Percentiles rank a stretch among this genome's conserved stretches.
Evolutionary conservation across 164 flowering plant species (phyloP).

Genomic region (Protea cynaroides): DNA sequence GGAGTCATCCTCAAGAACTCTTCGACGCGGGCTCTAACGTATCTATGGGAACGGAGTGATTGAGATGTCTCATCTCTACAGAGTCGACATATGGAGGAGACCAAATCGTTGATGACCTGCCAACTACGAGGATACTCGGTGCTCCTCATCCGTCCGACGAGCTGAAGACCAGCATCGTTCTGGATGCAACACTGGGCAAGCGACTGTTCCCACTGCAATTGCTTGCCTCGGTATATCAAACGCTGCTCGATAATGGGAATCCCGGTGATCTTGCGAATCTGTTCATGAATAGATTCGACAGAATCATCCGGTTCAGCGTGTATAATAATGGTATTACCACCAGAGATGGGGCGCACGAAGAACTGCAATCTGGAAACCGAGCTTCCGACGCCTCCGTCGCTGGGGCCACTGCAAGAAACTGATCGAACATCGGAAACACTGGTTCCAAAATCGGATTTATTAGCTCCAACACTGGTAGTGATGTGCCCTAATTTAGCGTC

Average conservation of each 20-base stretch:
- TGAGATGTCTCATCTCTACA: conserved; percentile 21
- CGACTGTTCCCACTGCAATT: conserved; percentile 54
- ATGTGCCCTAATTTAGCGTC: neutral
- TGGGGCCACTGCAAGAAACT: neutral
- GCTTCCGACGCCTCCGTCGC: conserved; percentile 6
- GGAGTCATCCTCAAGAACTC: conserved; percentile 38
- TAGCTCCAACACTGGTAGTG: neutral
- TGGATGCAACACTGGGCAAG: conserved; percentile 45
- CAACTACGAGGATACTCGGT: conserved; percentile 60
- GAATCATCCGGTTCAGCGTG: conserved; percentile 53
- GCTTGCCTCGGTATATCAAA: conserved; percentile 63
- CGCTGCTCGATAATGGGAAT: conserved; percentile 70
- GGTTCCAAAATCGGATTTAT: neutral
- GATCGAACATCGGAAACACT: conserved; percentile 24
- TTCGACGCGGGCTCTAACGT: conserved; percentile 22
- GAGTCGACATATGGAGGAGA: conserved; percentile 27
- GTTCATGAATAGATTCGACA: conserved; percentile 50
- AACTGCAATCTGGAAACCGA: conserved; percentile 40
- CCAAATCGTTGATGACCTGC: conserved; percentile 48
- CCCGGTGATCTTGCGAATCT: conserved; percentile 42
- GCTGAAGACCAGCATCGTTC: conserved; percentile 60
- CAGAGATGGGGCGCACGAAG: conserved; percentile 56
- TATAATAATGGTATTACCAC: conserved; percentile 43
- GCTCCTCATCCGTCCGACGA: conserved; percentile 78
- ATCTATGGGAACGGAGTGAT: neutral